A percentile compares a stretch with the other conserved stretches of the same genome.
phyloP scores from a whole-genome alignment of 2,329 filamentous ascomycete species.

The Cytospora leucostoma region DNA sequence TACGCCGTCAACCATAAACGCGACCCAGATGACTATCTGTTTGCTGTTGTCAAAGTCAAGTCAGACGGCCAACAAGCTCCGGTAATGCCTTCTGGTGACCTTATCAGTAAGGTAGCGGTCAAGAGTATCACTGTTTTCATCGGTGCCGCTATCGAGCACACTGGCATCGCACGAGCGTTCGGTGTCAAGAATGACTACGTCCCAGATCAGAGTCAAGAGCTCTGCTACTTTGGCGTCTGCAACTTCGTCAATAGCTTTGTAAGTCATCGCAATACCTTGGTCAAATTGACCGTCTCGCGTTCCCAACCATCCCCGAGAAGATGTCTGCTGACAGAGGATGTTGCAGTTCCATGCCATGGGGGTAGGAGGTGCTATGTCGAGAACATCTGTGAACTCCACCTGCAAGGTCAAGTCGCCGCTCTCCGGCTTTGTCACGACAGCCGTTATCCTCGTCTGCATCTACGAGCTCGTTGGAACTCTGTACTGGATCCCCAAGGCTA shows the following conservation, averaged over 20 bases:
- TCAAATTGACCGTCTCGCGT: not conserved
- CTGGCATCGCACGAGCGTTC: slow-evolving; percentile 66
- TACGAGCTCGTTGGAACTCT: slow-evolving; percentile 62
- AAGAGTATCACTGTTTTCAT: slow-evolving; percentile 63
- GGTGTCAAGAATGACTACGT: slow-evolving; percentile 62
- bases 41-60: slow-evolving; percentile 58
- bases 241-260: slow-evolving; percentile 64
- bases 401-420: slow-evolving; percentile 64
- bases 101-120: slow-evolving; percentile 55
- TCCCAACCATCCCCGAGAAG: not conserved
- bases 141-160: slow-evolving; percentile 62
- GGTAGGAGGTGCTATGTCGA: slow-evolving; percentile 66
- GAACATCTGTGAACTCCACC: slow-evolving; percentile 67
- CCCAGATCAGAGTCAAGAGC: slow-evolving; percentile 65
- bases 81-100: slow-evolving; percentile 45
- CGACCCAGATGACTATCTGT: slow-evolving; percentile 47
- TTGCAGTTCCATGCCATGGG: slow-evolving; percentile 59
- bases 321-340: not conserved
- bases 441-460: slow-evolving; percentile 62
- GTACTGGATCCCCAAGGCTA: slow-evolving; percentile 69
- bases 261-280: not conserved
- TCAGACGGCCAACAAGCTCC: slow-evolving; percentile 56
- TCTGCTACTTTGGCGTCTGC: slow-evolving; percentile 62
- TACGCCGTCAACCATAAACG: slow-evolving; percentile 61
- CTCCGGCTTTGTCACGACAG: slow-evolving; percentile 61